These are phyloP conservation scores for Pseudomicrostroma phylloplanum DNA, from an alignment of 1,284 basidiomycete genomes.

Conservation along the genomic window DNA sequence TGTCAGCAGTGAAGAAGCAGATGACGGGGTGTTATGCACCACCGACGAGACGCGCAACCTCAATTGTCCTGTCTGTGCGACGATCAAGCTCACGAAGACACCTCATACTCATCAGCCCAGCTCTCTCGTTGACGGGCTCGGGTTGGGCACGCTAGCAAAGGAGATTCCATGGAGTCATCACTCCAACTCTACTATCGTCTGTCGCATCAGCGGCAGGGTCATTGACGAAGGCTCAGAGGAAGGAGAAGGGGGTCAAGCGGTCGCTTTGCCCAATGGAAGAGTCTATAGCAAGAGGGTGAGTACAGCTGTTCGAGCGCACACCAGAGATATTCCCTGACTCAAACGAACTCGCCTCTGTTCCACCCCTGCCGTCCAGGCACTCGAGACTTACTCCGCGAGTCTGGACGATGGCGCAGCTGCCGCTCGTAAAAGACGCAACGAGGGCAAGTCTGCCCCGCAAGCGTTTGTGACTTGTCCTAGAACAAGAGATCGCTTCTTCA, in stretches of 20 bases:
- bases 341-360: constrained; percentile 1
- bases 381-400: constrained; percentile 60
- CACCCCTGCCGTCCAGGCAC: constrained; percentile 77
- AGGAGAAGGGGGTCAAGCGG: constrained; percentile 57
- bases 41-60: constrained; percentile 7
- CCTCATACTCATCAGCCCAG: not conserved
- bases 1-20: not conserved
- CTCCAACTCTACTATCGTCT: constrained; percentile 89
- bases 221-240: constrained; percentile 77
- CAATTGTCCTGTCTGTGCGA: constrained; percentile 16
- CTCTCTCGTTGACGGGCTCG: constrained; percentile 42
- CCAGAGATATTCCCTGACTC: not conserved
- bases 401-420: not conserved
- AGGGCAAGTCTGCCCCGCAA: constrained; percentile 21
- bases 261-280: constrained; percentile 84
- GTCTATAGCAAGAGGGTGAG: constrained; percentile 76
- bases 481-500: constrained; percentile 63
- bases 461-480: constrained; percentile 72
- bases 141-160: constrained; percentile 66
- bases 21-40: not conserved
- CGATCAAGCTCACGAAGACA: not conserved
- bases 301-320: constrained; percentile 17
- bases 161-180: constrained; percentile 91
- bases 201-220: constrained; percentile 77
- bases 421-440: not conserved